Percentiles rank a stretch among this genome's conserved stretches.
Evolutionary conservation across 116 monocot genomes (phyloP).

Genomic region (Thalassia testudinum): DNA sequence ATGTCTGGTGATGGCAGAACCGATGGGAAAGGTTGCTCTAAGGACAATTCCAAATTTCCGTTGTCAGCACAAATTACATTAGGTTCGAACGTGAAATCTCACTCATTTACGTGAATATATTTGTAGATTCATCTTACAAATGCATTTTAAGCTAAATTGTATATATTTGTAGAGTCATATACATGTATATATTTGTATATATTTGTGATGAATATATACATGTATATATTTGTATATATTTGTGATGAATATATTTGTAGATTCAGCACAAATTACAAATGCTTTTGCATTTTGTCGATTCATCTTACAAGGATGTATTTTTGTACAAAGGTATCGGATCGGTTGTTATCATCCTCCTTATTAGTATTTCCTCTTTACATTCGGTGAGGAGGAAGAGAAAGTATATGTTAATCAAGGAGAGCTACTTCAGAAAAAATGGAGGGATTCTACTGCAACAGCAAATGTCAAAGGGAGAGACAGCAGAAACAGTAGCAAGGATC

Average conservation of each 20-base stretch:
- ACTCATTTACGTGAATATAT: too few species aligned
- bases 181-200: too few species aligned
- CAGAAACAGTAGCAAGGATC: conserved; percentile 6
- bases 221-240: too few species aligned
- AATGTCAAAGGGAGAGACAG: conserved; percentile 10
- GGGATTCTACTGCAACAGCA: conserved; percentile 34
- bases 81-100: too few species aligned
- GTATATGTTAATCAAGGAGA: conserved; percentile 16
- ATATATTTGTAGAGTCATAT: too few species aligned
- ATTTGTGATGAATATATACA: too few species aligned
- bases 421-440: conserved; percentile 41
- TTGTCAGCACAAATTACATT: conserved; percentile 1
- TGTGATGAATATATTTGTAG: conserved; percentile 17
- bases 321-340: conserved; percentile 18
- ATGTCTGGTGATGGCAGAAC: conserved; percentile 30
- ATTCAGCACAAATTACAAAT: conserved; percentile 1
- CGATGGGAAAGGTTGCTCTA: conserved; percentile 35
- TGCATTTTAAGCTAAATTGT: too few species aligned
- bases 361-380: conserved; percentile 8
- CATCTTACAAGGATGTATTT: background rate
- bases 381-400: conserved; percentile 27
- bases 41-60: conserved; percentile 14
- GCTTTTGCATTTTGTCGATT: background rate
- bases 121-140: conserved; percentile 10
- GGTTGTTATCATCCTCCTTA: conserved; percentile 15